Conservation (phyloP, 2,329 filamentous ascomycete genomes). For the Sporothrix brasiliensis region DNA sequence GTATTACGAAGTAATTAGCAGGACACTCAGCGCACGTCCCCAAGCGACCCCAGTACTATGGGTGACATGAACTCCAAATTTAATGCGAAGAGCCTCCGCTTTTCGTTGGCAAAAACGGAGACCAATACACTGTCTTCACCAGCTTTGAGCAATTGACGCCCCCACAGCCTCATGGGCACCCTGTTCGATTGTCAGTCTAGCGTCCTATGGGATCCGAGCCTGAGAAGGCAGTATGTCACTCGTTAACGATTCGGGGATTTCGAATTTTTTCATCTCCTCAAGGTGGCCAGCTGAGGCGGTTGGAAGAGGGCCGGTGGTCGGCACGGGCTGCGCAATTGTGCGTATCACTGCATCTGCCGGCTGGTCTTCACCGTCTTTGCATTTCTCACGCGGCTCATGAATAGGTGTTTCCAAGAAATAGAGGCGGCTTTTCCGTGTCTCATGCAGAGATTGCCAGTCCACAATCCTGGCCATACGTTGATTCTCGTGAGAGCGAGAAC, state of each 20-base stretch:
- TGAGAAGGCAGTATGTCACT: neutral
- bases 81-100: neutral
- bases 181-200: neutral
- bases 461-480: neutral
- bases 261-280: neutral
- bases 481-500: neutral
- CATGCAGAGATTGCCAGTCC: slow-evolving; percentile 1
- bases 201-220: neutral
- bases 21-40: no score
- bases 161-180: slow-evolving; percentile 13
- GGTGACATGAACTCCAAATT: neutral
- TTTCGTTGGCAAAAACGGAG: neutral
- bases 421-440: slow-evolving; percentile 20
- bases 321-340: neutral
- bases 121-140: slow-evolving; percentile 8
- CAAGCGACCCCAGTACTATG: neutral
- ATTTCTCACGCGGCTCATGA: slow-evolving; percentile 3
- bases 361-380: slow-evolving; percentile 3
- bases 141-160: neutral
- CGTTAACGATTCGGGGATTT: neutral
- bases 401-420: neutral
- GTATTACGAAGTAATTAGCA: neutral
- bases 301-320: neutral
- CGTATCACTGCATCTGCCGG: neutral
- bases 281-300: slow-evolving; percentile 4